Evolutionary conservation across 805 yeast genomes (phyloP), one percentile per base, ranked within the genome.

Genomic region (Teunomyces atbi): DNA sequence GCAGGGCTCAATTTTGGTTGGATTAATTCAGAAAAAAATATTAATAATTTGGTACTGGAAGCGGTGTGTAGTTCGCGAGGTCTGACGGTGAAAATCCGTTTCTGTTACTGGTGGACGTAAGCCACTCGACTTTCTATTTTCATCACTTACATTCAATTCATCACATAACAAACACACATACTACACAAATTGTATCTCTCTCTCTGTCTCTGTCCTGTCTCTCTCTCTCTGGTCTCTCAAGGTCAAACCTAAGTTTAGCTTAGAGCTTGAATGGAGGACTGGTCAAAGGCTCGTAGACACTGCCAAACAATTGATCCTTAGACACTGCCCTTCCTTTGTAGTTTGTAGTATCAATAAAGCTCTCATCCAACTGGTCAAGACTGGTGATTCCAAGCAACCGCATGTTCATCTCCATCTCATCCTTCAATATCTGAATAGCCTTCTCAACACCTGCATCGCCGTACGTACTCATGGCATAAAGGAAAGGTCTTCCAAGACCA

Each of bases 391-490:
- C 91, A 46, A 85, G 64, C 32, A 84, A 66, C 54, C 84, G 73
- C 88, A 85, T 81, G 52, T 81, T 80, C 66, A 82, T 78, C 44
- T 73, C 68, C 68, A 85, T 72, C 56, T 85, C 91, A 27, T 72
- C 77, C 51, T 79, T 74, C 55, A 85, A 65, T 4, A 84, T 70
- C 54, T 81, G 82, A 46, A 84, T 77, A 11, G 89, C 86, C 50
- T 76, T 77, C 37, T 61, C 60, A 6, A 85, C 90, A 27, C 95
- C 96, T 5, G 71, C 82, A 54, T 80, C 89, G 8, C 95, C 95
- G 52, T 86, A 88, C 1, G 88, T 75, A n/a, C 87, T 76, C 82
- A 85, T 80, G 32, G 90, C 89, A 58, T 84, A 86, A 28, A 86
- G 61, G 62, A 86, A 83, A 2, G 91, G 89, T 46, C 92, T 73